A percentile compares a stretch with the other conserved stretches of the same genome.
Conservation (phyloP, 441 rosid species). For the Erodium trifolium region DNA sequence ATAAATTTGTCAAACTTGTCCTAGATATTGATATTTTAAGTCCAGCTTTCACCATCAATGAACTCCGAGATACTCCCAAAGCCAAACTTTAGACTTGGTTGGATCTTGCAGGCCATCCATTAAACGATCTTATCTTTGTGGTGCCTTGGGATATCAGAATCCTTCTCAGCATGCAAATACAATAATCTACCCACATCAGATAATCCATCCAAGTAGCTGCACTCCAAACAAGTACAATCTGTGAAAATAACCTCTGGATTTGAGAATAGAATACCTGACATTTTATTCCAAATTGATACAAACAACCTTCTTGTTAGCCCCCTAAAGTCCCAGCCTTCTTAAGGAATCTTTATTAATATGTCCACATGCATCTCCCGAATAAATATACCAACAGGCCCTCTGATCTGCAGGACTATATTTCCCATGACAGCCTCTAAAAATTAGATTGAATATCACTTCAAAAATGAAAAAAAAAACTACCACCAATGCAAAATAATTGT, state of each 20-base stretch:
- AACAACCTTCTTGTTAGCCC: neutral
- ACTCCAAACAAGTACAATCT: constrained; percentile 6
- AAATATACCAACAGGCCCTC: constrained; percentile 5
- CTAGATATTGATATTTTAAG: neutral
- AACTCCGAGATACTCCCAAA: constrained; percentile 14
- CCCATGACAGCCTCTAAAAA: neutral
- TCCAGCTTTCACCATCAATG: constrained; percentile 4
- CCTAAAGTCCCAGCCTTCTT: neutral
- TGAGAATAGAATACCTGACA: constrained; percentile 13
- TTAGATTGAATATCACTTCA: neutral
- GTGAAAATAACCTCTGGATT: constrained; percentile 20
- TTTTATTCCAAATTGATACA: constrained; percentile 5
- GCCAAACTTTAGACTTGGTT: constrained; percentile 25
- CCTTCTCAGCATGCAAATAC: neutral
- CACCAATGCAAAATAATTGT: neutral
- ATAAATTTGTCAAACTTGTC: neutral
- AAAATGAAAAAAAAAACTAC: neutral
- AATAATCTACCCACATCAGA: constrained; percentile 1
- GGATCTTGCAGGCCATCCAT: constrained; percentile 31
- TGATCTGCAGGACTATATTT: constrained; percentile 1
- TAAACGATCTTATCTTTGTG: constrained; percentile 12
- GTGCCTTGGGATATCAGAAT: neutral
- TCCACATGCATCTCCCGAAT: constrained; percentile 1
- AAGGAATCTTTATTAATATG: neutral
- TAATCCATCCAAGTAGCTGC: neutral